Evolutionary conservation across 768 basidiomycete species (phyloP).

Genomic region (Mycena galopus): DNA sequence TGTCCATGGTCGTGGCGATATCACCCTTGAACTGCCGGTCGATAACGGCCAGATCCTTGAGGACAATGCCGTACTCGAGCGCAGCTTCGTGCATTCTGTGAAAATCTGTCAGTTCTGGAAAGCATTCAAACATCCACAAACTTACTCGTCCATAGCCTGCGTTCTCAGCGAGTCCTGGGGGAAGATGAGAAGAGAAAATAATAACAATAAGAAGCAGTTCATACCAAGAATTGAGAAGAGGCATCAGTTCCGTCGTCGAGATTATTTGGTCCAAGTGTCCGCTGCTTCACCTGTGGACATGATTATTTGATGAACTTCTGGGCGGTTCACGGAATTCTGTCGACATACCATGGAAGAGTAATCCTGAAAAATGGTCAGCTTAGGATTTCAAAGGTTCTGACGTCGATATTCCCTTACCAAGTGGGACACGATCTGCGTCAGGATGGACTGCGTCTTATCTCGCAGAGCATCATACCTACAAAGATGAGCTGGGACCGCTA

Average conservation of each 20-base stretch:
- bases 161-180: constrained; percentile 77
- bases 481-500: not conserved
- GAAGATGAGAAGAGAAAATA: not conserved
- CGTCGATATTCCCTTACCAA: constrained; percentile 45
- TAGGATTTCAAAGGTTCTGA: not conserved
- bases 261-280: constrained; percentile 81
- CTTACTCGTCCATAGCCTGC: constrained; percentile 85
- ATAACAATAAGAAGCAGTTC: not conserved
- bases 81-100: constrained; percentile 81
- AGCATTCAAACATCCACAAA: not conserved
- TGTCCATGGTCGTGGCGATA: constrained; percentile 73
- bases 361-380: constrained; percentile 37
- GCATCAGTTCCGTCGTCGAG: constrained; percentile 78
- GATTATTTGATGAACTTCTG: constrained; percentile 1
- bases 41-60: constrained; percentile 91
- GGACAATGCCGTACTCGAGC: constrained; percentile 84
- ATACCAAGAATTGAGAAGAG: constrained; percentile 76
- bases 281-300: constrained; percentile 75
- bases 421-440: constrained; percentile 90
- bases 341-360: constrained; percentile 58
- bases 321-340: not conserved
- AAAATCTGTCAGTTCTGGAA: not conserved
- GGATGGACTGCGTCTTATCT: constrained; percentile 89
- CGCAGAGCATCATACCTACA: constrained; percentile 38
- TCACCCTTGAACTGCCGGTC: constrained; percentile 63